Conservation (phyloP, 768 basidiomycete species). For the Rickenella mellea region DNA sequence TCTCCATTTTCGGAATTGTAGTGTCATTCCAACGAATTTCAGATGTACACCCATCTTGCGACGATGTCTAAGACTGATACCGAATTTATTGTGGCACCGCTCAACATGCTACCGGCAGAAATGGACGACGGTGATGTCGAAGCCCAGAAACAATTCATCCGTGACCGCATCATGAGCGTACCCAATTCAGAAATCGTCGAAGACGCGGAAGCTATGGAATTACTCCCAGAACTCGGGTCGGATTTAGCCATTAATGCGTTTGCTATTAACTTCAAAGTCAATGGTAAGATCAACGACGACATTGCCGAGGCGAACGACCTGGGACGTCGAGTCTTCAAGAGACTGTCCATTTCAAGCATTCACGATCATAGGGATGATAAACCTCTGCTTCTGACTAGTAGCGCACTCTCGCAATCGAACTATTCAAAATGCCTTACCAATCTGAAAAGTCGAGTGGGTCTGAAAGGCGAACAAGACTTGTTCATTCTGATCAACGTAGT, state of each 20-base stretch:
- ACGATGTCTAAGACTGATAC: conserved; percentile 24
- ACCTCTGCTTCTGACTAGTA: conserved; percentile 22
- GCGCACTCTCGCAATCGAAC: conserved; percentile 19
- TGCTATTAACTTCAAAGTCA: conserved; percentile 30
- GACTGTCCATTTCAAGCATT: conserved; percentile 23
- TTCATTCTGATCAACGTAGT: conserved; percentile 26
- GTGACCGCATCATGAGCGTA: conserved; percentile 18
- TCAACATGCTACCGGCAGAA: conserved; percentile 29
- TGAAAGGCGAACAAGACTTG: conserved; percentile 22
- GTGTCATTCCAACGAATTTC: conserved; percentile 1
- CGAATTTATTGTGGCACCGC: conserved; percentile 28
- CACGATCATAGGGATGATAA: conserved; percentile 13
- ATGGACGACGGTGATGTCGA: conserved; percentile 14
- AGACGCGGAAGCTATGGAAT: conserved; percentile 17
- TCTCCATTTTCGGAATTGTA: not conserved
- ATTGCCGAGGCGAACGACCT: conserved; percentile 32
- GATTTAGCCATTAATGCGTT: conserved; percentile 38
- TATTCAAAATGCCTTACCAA: conserved; percentile 25
- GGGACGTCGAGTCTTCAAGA: conserved; percentile 28
- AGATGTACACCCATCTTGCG: conserved; percentile 25
- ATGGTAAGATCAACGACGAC: conserved; percentile 24
- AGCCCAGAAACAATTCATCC: conserved; percentile 23
- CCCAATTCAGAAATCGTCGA: conserved; percentile 21
- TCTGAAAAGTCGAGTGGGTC: conserved; percentile 28
- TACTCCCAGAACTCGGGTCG: conserved; percentile 22